Percentiles rank a stretch among this genome's conserved stretches.
These are phyloP conservation scores for Torulaspora globosa DNA, from an alignment of 1,139 yeast genomes.

Conservation along the genomic window DNA sequence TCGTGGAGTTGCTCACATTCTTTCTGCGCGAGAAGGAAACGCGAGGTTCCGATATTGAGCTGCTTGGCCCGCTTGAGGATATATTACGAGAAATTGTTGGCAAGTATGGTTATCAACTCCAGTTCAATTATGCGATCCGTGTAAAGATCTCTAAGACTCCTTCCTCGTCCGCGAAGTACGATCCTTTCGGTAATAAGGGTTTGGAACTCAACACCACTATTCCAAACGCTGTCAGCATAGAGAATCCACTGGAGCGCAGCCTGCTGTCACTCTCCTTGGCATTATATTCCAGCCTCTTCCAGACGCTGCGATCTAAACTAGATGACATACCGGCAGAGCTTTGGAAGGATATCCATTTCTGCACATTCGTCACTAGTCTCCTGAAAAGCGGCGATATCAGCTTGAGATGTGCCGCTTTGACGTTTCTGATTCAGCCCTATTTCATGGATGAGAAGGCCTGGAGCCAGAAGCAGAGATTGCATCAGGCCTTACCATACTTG, in stretches of 20 bases:
- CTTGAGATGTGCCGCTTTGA: slow-evolving; percentile 26
- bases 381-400: slow-evolving; percentile 24
- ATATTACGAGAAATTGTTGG: slow-evolving; percentile 17
- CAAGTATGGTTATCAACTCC: slow-evolving; percentile 21
- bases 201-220: slow-evolving; percentile 15
- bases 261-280: slow-evolving; percentile 22
- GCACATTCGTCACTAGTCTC: slow-evolving; percentile 24
- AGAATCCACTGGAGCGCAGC: slow-evolving; percentile 22
- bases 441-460: slow-evolving; percentile 16
- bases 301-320: not conserved
- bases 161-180: slow-evolving; percentile 13
- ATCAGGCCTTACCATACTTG: slow-evolving; percentile 28
- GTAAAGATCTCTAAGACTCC: slow-evolving; percentile 12
- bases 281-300: slow-evolving; percentile 15
- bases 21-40: slow-evolving; percentile 8
- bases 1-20: slow-evolving; percentile 18
- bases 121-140: slow-evolving; percentile 24
- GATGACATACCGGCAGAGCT: slow-evolving; percentile 5
- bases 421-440: slow-evolving; percentile 25
- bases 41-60: slow-evolving; percentile 1
- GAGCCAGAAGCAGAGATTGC: slow-evolving; percentile 18
- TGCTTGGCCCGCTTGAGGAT: slow-evolving; percentile 13
- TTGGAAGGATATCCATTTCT: slow-evolving; percentile 22
- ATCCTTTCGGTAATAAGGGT: slow-evolving; percentile 21
- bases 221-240: slow-evolving; percentile 27